These are phyloP conservation scores for Tuber microsphaerosporum DNA, from an alignment of 495 filamentous ascomycete genomes.

Conservation along the genomic window DNA sequence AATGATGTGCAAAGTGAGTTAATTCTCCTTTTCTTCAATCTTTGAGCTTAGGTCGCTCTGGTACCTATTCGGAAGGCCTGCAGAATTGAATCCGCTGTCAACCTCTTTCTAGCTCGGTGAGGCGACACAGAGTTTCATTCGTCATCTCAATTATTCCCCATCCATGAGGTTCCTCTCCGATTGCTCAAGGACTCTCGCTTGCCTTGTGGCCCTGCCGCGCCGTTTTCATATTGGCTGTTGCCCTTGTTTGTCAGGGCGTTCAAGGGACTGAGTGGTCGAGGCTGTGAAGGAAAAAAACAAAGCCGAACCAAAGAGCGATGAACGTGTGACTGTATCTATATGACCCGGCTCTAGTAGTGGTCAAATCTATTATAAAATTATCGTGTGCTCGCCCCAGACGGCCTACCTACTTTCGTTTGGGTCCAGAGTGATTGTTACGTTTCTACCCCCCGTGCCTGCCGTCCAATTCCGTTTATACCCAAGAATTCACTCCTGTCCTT, in stretches of 20 bases:
- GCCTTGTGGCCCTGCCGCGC: conserved; percentile 14
- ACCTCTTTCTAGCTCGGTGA: conserved; percentile 12
- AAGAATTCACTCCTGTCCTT: conserved; percentile 21
- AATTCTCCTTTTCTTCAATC: conserved; percentile 11
- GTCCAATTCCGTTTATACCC: conserved; percentile 28
- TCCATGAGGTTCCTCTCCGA: conserved; percentile 29
- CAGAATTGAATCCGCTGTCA: conserved; percentile 33
- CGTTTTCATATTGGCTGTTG: conserved; percentile 24
- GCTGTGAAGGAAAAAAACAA: conserved; percentile 21
- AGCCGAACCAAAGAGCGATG: conserved; percentile 6
- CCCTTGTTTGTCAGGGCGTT: conserved; percentile 14
- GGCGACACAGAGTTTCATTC: conserved; percentile 15
- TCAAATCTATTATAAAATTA: conserved; percentile 33
- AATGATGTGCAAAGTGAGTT: conserved; percentile 17
- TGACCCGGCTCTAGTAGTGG: conserved; percentile 28
- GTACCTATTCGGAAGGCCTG: conserved; percentile 20
- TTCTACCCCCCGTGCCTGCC: conserved; percentile 26
- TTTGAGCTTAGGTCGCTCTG: conserved; percentile 12
- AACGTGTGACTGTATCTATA: conserved; percentile 24
- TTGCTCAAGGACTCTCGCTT: conserved; percentile 22
- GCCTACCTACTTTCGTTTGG: conserved; percentile 27
- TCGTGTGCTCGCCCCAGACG: conserved; percentile 28
- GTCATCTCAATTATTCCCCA: conserved; percentile 16
- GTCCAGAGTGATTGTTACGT: conserved; percentile 20
- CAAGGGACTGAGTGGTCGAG: neutral